Evolutionary conservation across 805 yeast genomes (phyloP), one percentile per base, ranked within the genome.

Genomic region (Kuraishia molischiana): DNA sequence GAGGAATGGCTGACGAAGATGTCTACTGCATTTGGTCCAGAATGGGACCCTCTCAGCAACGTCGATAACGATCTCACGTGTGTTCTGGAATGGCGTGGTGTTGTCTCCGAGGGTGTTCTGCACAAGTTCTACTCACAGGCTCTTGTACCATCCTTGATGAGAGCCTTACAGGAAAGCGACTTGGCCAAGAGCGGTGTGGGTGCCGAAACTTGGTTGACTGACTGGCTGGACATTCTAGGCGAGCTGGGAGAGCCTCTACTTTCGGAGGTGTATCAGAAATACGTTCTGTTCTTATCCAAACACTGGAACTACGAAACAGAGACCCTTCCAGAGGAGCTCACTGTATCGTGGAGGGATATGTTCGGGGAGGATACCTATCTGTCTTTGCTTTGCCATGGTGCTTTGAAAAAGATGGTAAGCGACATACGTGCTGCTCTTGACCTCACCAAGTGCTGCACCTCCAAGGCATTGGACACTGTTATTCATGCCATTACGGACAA

Each of bases 81-180:
- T 2, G 36, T 72, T 0, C 53, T 68, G 15, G 64, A 61, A 17
- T 68, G 74, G 77, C 54, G 50, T 19, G 51, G 48, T 1, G 41
- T 68, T 2, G 37, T 71, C 3, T 62, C 69, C 3, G 49, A 47
- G 3, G 50, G 53, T 4, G 48, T 77, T 2, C 37, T 55, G 0
- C 74, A 75, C 0, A 61, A 56, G 24, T 48, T 77, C 3, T 29
- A 46, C 0, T 18, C 42, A 2, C 59, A 55, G 0, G 50, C 3
- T 42, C 45, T 1, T 71, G 77, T 77, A 44, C 53, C 0, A 37
- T 51, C 19, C 36, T 36, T 2, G 44, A 41, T 5, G 34, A 36
- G 8, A 34, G 21, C n/a, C n/a, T 35, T 5, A 18, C 17, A 15
- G 22, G 14, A 2, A 51, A 49, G 2, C 53, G 26, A 28, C 53